These are phyloP conservation scores for Cyclotella distinguenda DNA, from an alignment of 108 stramenopile genomes.

Conservation along the genomic window DNA sequence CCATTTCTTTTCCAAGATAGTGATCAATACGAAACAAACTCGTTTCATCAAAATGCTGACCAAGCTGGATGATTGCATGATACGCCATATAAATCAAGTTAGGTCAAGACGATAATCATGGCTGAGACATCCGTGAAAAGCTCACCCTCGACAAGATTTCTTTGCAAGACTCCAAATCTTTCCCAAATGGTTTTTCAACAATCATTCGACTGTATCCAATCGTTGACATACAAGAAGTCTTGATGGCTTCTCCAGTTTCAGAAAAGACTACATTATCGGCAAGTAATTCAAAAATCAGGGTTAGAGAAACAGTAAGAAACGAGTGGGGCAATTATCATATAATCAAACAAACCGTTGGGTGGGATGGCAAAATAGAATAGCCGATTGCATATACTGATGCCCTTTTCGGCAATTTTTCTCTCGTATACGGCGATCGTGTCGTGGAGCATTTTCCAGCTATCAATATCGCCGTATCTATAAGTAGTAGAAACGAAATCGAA, in stretches of 20 bases:
- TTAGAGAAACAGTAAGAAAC: no score
- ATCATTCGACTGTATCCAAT: slow-evolving; percentile 92
- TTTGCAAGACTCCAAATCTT: slow-evolving; percentile 83
- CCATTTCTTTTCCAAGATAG: slow-evolving; percentile 99
- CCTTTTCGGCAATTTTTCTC: slow-evolving; percentile 1
- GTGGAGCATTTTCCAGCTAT: slow-evolving; percentile 72
- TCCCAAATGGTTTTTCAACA: slow-evolving; percentile 98
- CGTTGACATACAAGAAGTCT: slow-evolving; percentile 59
- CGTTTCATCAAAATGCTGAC: slow-evolving; percentile 81
- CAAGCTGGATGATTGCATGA: slow-evolving; percentile 4
- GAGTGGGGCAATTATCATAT: no score
- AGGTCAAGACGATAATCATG: no score
- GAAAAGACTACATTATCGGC: no score
- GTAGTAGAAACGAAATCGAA: no score
- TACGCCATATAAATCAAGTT: not conserved
- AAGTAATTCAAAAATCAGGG: no score
- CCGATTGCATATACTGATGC: slow-evolving; percentile 52
- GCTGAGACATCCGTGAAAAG: not conserved
- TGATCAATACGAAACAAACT: slow-evolving; percentile 97
- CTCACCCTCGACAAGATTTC: slow-evolving; percentile 38
- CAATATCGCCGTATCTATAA: slow-evolving; percentile 84
- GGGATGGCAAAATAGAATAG: slow-evolving; percentile 98
- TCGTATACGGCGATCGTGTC: slow-evolving; percentile 29
- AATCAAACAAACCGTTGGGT: no score
- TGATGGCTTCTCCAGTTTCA: slow-evolving; percentile 81